Conservation (phyloP, 306 rosid genomes). For the Dicorynia guianensis region DNA sequence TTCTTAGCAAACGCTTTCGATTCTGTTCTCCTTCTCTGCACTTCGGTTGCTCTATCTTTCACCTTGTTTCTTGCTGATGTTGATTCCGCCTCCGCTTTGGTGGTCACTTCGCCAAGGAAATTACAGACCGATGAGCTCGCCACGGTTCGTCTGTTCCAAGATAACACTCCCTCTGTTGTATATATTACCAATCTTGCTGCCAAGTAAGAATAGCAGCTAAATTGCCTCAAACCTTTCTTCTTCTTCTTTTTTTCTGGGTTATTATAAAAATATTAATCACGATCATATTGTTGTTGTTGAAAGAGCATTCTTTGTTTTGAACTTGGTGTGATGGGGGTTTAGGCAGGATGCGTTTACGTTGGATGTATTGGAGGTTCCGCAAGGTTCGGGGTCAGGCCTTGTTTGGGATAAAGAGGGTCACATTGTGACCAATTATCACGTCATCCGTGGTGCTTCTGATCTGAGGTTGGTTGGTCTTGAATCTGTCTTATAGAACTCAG, state of each 20-base stretch:
- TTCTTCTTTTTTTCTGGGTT: neutral
- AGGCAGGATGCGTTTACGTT: constrained; percentile 98
- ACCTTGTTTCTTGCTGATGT: constrained; percentile 66
- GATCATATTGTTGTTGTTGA: too few species aligned
- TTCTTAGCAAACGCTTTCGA: constrained; percentile 42
- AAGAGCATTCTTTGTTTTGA: neutral
- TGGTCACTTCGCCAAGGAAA: constrained; percentile 73
- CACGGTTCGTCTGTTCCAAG: constrained; percentile 89
- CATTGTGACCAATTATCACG: constrained; percentile 94
- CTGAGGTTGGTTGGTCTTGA: constrained; percentile 65
- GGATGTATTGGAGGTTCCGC: constrained; percentile 96
- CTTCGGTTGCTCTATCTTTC: constrained; percentile 79
- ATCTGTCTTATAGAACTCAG: neutral
- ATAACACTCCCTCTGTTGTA: constrained; percentile 94
- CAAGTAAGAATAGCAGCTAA: constrained; percentile 45
- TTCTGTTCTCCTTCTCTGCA: constrained; percentile 63
- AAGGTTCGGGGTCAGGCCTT: constrained; percentile 97
- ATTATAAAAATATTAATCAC: neutral
- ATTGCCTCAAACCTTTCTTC: neutral
- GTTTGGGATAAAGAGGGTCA: constrained; percentile 92
- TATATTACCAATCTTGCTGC: constrained; percentile 92
- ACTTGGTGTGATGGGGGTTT: constrained; percentile 38
- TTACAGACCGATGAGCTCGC: constrained; percentile 94
- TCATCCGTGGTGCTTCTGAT: constrained; percentile 99
- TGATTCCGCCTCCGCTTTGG: constrained; percentile 82